Percentiles rank a stretch among this genome's conserved stretches.
phyloP scores from a whole-genome alignment of 1,284 basidiomycete species.

The Apiotrichum veenhuisii region DNA sequence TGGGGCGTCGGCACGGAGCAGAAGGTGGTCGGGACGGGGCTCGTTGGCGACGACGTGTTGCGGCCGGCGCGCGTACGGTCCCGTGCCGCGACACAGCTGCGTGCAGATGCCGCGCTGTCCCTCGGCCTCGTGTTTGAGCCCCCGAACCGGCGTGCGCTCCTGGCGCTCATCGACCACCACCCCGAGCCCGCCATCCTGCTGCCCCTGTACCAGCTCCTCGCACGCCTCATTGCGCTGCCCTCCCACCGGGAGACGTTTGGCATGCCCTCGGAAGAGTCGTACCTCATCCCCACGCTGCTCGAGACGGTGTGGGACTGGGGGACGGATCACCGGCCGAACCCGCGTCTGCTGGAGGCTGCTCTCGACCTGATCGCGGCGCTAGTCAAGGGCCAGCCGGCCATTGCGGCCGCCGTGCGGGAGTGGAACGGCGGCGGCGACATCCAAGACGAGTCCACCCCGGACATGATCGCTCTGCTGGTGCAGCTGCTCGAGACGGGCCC shows the following conservation, averaged over 20 bases:
- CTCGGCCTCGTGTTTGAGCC: conserved; percentile 37
- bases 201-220: conserved; percentile 55
- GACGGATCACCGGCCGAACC: conserved; percentile 38
- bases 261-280: conserved; percentile 48
- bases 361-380: conserved; percentile 67
- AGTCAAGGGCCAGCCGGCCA: conserved; percentile 59
- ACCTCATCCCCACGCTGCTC: conserved; percentile 33
- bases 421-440: conserved; percentile 17
- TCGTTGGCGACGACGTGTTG: conserved; percentile 29
- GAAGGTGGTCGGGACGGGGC: conserved; percentile 39
- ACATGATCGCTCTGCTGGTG: conserved; percentile 23
- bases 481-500: conserved; percentile 34
- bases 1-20: conserved; percentile 45
- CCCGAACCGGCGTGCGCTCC: conserved; percentile 29
- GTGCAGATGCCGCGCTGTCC: conserved; percentile 22
- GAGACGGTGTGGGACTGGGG: conserved; percentile 25
- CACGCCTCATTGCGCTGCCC: conserved; percentile 59
- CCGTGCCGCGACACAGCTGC: conserved; percentile 14
- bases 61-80: conserved; percentile 16
- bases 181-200: conserved; percentile 47
- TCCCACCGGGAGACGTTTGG: conserved; percentile 53
- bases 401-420: conserved; percentile 23
- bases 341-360: conserved; percentile 65
- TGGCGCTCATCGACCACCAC: conserved; percentile 26
- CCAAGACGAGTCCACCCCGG: not conserved